Base-by-base conservation (phyloP, 2,329 filamentous ascomycete genomes). In the Botrytis byssoidea region DNA sequence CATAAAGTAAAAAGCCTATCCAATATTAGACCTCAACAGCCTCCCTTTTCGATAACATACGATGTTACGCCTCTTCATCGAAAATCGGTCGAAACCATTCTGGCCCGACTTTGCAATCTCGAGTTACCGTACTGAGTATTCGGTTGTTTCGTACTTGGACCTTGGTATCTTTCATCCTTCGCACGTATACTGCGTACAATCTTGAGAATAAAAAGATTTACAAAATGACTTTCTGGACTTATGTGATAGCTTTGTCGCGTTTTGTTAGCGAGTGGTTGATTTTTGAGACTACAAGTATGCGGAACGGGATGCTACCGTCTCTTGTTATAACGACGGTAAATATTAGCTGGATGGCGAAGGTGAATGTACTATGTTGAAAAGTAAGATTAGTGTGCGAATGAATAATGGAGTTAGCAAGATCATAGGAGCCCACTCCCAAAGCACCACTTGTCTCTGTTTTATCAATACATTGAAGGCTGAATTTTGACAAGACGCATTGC, bases 101-200 rank as follows among this genome's bases (percentile, higher is more conserved):
- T 18, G 35, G 35, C 25, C 35, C 66, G 20, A 35, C 4, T 22
- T 40, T 14, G 66, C 25, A 29, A 16, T 22, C 32, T 32, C 29
- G 40, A n/a, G 32, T n/a, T 51, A 64, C 42, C 4, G 8, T 35
- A 97, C 83, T 97, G 96, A 89, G 88, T 9, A 92, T 92, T 79
- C 88, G 90, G 76, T 89, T 88, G 8, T 92, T 92, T 79, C 90
- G 89, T 63, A 92, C 90, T 63, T 92, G 90, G 90, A 92, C 90
- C 0, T 85, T 90, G 66, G 83, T 92, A 64, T 86, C 87, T 32
- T 83, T 85, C 42, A 82, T 92, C 57, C 83, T 92, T 25, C 85
- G 90, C 44, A 81, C 90, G 71, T 91, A 91, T 77, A 89, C 88
- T 3, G 90, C 90, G 9, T 92, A 91, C 81, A 84, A 92, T 80